Conservation (phyloP, 768 basidiomycete genomes). For the Multifurca ochricompacta region DNA sequence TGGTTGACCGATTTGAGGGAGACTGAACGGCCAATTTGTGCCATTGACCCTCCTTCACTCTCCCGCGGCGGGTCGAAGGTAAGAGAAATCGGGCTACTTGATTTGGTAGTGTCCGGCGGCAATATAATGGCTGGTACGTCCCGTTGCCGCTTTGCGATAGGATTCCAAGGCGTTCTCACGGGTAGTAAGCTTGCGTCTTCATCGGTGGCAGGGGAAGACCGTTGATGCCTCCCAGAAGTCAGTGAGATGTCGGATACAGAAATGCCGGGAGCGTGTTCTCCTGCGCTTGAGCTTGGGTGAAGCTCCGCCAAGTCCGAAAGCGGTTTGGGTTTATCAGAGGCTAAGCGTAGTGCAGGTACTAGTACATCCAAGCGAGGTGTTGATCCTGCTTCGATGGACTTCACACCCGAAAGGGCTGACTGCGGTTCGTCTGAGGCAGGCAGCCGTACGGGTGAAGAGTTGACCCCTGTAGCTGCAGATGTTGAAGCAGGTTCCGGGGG, state of each 20-base stretch:
- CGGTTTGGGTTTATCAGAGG: background rate
- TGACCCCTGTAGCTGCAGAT: background rate
- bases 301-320: background rate
- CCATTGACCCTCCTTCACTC: background rate
- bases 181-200: background rate
- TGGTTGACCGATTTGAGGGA: background rate
- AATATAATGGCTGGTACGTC: background rate
- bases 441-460: background rate
- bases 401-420: background rate
- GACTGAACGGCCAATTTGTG: background rate
- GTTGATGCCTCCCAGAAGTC: background rate
- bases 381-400: background rate
- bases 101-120: background rate
- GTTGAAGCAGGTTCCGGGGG: background rate
- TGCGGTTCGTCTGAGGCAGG: no score
- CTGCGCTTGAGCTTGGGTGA: background rate
- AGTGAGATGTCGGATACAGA: background rate
- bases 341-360: background rate
- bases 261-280: background rate
- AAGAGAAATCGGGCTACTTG: background rate
- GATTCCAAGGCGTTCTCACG: background rate
- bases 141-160: background rate
- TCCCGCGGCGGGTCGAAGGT: background rate
- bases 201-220: background rate
- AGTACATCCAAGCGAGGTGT: background rate